These are phyloP conservation scores for Dendryphion nanum DNA, from an alignment of 2,329 filamentous ascomycete genomes.

Conservation along the genomic window DNA sequence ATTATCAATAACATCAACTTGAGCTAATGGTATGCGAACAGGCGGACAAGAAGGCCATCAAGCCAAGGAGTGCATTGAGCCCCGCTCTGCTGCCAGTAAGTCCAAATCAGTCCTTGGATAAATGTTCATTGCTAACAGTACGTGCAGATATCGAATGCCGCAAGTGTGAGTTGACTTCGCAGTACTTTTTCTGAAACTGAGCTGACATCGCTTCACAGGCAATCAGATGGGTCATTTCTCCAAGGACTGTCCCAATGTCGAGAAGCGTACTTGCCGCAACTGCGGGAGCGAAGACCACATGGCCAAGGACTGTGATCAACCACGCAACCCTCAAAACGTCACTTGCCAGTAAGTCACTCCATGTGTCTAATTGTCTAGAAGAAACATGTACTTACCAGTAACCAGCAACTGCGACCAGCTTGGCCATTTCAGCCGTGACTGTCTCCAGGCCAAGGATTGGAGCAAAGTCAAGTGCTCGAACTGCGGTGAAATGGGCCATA, in stretches of 20 bases:
- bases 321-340: conserved; percentile 38
- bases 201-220: conserved; percentile 9
- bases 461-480: conserved; percentile 48
- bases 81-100: conserved; percentile 51
- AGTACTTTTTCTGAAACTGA: too few relatives aligned
- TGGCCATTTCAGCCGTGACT: conserved; percentile 59
- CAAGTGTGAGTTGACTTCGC: conserved; percentile 16
- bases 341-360: too few relatives aligned
- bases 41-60: conserved; percentile 40
- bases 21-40: not conserved
- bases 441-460: conserved; percentile 57
- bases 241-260: conserved; percentile 32
- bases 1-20: not conserved
- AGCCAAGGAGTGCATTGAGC: conserved; percentile 42
- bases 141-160: conserved; percentile 37
- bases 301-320: conserved; percentile 37
- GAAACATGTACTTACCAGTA: too few relatives aligned
- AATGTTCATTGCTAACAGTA: conserved; percentile 61
- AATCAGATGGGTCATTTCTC: conserved; percentile 8
- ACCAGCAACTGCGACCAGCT: conserved; percentile 65
- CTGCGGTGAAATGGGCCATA: conserved; percentile 36
- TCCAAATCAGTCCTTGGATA: too few relatives aligned
- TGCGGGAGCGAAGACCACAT: conserved; percentile 38
- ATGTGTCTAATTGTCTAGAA: too few relatives aligned
- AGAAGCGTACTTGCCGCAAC: conserved; percentile 35